Base-by-base conservation (phyloP, 257 asterid genomes). In the Mentha longifolia region DNA sequence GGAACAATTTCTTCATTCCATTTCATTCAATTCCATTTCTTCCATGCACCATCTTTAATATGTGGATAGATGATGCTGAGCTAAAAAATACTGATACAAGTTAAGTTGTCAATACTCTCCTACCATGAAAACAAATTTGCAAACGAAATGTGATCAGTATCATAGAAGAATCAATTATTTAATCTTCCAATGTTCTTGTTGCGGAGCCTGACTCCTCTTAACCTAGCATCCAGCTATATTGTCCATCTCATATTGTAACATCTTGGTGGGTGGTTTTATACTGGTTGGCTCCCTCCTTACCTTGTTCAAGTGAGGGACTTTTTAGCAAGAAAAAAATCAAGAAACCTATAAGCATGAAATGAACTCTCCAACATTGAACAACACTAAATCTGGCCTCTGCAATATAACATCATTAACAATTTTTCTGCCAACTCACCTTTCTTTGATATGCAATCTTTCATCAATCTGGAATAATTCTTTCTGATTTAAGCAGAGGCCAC, bases 401-500 rank as follows among this genome's bases (percentile, higher is more conserved):
- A 67, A 50, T 57, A 67, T 52, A 68, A 71, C 41, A 33, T 72
- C 17, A 55, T 73, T 25, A 68, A 62, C 72, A 54, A 35, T 31
- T 68, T 71, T 54, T 61, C 66, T 42, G 47, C 78, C 61, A 43
- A 30, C 74, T 60, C 60, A 63, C 46, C 51, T 49, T 64, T 61
- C 9, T 65, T 57, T 68, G 73, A 79, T 58, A 46, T 55, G 69
- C 67, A 73, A 81, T 62, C 69, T 64, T 75, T 66, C 54, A 51
- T 70, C 25, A 76, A 74, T 80, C 64, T 69, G 55, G 57, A 67
- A 79, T 59, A 41, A 64, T 70, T 55, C 54, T 72, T 70, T 71
- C 78, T 52, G 65, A 70, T 68, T 61, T 25, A 73, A 31, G 60
- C 69, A 71, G 80, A 82, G 81, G 76, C 82, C 58, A 68, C 75